A percentile compares a stretch with the other conserved stretches of the same genome.
Evolutionary conservation across 148 eudicot species (phyloP).

Genomic region (Cornus suecica): DNA sequence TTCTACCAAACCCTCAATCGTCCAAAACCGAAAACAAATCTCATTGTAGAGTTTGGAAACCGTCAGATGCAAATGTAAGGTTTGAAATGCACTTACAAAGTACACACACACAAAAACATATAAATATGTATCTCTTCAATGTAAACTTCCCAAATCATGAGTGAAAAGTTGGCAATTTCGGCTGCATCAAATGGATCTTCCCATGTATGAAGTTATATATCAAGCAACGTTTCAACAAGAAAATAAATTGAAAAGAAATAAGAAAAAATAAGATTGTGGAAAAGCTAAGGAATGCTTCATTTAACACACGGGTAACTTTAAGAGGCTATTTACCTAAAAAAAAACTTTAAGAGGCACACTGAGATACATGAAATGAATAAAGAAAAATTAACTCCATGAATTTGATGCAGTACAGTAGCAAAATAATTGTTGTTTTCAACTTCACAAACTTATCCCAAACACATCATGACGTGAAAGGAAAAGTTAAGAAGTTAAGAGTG

Average conservation of each 20-base stretch:
- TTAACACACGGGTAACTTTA: too few species aligned
- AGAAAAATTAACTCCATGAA: background rate
- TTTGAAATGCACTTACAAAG: background rate
- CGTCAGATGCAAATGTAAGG: too few species aligned
- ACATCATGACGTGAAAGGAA: background rate
- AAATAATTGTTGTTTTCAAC: background rate
- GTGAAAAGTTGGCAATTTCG: background rate
- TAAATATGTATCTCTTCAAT: background rate
- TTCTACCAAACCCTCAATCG: slow-evolving; percentile 1
- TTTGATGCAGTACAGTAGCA: background rate
- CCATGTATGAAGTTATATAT: background rate
- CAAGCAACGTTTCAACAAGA: background rate
- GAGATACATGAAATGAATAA: background rate
- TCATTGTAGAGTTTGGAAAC: too few species aligned
- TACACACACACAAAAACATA: background rate
- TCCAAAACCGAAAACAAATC: background rate
- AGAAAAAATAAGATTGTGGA: background rate
- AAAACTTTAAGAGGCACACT: too few species aligned
- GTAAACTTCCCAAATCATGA: background rate
- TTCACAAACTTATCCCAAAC: background rate
- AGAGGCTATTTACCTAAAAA: too few species aligned
- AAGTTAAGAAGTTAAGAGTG: background rate
- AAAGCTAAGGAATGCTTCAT: too few species aligned
- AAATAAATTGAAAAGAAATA: too few species aligned
- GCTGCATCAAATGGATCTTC: background rate